Evolutionary conservation across 2,329 filamentous ascomycete genomes (phyloP).

Genomic region (Fusarium drepaniforme): DNA sequence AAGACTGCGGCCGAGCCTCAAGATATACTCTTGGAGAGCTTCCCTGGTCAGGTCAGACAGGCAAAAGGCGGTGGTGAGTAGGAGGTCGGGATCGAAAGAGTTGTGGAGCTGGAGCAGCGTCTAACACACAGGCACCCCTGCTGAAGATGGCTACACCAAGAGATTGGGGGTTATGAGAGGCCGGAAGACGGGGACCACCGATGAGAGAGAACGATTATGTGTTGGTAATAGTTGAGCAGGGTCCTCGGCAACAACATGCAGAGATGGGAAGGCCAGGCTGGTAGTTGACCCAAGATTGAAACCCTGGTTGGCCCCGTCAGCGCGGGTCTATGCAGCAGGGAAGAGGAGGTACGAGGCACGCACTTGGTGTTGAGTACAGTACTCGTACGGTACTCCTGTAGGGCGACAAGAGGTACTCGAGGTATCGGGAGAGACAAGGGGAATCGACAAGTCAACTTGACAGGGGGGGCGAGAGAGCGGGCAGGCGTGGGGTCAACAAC

Average conservation of each 20-base stretch:
- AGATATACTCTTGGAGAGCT: conserved; percentile 39
- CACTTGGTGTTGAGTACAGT: conserved; percentile 7
- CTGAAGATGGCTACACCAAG: conserved; percentile 33
- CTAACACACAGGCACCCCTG: conserved; percentile 32
- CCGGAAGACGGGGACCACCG: conserved; percentile 9
- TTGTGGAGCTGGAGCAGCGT: conserved; percentile 35
- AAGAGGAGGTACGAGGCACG: conserved; percentile 20
- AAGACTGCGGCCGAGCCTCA: conserved; percentile 23
- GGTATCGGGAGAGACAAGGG: conserved; percentile 32
- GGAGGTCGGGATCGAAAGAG: conserved; percentile 43
- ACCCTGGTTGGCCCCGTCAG: conserved; percentile 36
- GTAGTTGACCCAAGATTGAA: conserved; percentile 35
- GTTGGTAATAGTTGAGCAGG: conserved; percentile 24
- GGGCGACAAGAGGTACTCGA: conserved; percentile 1
- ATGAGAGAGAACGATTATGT: conserved; percentile 3
- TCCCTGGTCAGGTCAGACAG: conserved; percentile 40
- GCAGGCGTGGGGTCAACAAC: conserved; percentile 39
- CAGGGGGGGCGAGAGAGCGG: conserved; percentile 28
- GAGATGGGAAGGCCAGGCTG: conserved; percentile 18
- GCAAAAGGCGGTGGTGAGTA: conserved; percentile 44
- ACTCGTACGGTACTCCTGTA: conserved; percentile 12
- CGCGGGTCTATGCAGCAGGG: conserved; percentile 37
- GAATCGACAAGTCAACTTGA: conserved; percentile 7
- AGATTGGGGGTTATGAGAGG: conserved; percentile 29
- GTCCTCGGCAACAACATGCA: conserved; percentile 19